These are phyloP conservation scores for Fusarium sp. DNA, from an alignment of 2,329 filamentous ascomycete species.

Conservation along the genomic window DNA sequence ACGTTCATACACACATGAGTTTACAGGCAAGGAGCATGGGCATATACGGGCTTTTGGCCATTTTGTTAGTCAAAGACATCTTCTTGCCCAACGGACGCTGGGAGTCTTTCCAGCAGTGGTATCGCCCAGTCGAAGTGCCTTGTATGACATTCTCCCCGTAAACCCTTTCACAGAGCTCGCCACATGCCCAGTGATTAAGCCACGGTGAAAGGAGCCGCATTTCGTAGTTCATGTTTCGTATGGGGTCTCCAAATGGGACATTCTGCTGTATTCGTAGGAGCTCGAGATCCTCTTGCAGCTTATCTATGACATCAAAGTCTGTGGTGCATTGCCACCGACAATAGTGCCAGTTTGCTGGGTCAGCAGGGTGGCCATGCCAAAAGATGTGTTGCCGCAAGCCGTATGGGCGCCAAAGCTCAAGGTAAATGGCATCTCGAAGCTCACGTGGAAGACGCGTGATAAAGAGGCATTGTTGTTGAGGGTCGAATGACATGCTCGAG, in stretches of 20 bases:
- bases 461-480: conserved; percentile 17
- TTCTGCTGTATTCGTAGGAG: background rate
- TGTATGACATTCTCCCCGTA: background rate
- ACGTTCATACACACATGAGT: background rate
- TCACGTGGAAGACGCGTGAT: conserved; percentile 16
- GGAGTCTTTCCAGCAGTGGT: background rate
- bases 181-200: conserved; percentile 9
- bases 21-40: conserved; percentile 2
- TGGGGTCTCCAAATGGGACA: background rate
- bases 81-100: background rate
- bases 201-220: conserved; percentile 2
- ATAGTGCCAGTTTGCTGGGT: conserved; percentile 8
- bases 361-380: background rate
- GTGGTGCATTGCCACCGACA: conserved; percentile 26
- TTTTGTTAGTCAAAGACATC: background rate
- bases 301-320: conserved; percentile 6
- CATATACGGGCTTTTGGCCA: background rate
- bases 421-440: conserved; percentile 28
- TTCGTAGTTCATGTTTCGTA: background rate
- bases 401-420: conserved; percentile 19
- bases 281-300: conserved; percentile 2
- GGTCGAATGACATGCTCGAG: background rate
- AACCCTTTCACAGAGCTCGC: background rate
- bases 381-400: conserved; percentile 26
- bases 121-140: background rate